Percentiles rank a stretch among this genome's conserved stretches.
phyloP scores from a whole-genome alignment of 192 early-diverging fungal genomes.

The Gryganskiella cystojenkinii region DNA sequence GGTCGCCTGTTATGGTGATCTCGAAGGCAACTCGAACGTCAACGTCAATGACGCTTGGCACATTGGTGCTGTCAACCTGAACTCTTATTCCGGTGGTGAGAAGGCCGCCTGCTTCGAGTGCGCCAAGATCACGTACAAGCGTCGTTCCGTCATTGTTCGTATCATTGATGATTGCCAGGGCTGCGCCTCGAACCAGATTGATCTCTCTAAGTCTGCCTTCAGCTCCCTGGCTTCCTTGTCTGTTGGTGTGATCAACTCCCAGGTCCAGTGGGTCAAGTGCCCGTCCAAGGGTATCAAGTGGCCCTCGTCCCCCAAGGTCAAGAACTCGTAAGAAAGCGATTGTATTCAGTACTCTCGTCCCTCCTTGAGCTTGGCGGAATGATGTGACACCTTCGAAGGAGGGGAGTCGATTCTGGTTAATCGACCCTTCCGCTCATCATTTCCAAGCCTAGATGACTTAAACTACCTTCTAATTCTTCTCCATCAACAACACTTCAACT shows the following conservation, averaged over 20 bases:
- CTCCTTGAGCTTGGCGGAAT: too few species aligned
- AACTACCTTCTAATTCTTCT: too few species aligned
- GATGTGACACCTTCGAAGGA: too few species aligned
- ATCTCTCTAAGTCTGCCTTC: slow-evolving; percentile 27
- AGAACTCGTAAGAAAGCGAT: not conserved
- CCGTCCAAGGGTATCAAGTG: slow-evolving; percentile 26
- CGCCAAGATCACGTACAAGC: slow-evolving; percentile 25
- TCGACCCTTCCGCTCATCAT: too few species aligned
- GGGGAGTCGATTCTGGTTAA: too few species aligned
- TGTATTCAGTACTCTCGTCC: too few species aligned
- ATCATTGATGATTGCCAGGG: slow-evolving; percentile 42
- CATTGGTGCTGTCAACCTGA: slow-evolving; percentile 30
- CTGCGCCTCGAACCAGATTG: slow-evolving; percentile 23
- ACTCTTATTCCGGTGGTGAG: slow-evolving; percentile 3
- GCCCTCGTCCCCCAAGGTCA: slow-evolving; percentile 36
- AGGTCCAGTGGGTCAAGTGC: slow-evolving; percentile 30
- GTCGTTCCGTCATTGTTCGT: slow-evolving; percentile 25
- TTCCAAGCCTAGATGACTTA: too few species aligned
- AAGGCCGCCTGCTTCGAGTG: slow-evolving; percentile 29
- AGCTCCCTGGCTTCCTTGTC: slow-evolving; percentile 6
- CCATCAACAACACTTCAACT: too few species aligned
- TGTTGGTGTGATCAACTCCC: slow-evolving; percentile 21
- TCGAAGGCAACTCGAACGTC: slow-evolving; percentile 21
- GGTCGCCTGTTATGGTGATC: slow-evolving; percentile 40
- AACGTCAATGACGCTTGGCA: slow-evolving; percentile 35